Percentiles rank a stretch among this genome's conserved stretches.
These are phyloP conservation scores for Calonectria pteridis DNA, from an alignment of 2,329 filamentous ascomycete species.

Conservation along the genomic window DNA sequence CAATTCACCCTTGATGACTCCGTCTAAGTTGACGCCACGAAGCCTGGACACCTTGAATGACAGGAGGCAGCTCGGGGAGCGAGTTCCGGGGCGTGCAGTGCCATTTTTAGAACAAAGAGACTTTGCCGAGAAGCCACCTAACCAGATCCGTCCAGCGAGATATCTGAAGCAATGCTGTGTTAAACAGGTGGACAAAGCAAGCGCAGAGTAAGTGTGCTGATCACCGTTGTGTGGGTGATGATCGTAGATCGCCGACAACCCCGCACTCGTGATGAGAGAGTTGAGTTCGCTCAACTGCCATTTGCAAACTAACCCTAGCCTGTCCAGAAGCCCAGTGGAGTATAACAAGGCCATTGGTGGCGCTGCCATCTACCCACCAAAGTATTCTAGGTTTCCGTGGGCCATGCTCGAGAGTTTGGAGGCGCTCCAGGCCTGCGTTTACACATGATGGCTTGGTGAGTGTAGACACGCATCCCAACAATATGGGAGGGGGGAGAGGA, in stretches of 20 bases:
- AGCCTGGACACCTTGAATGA: not conserved
- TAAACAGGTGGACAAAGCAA: not conserved
- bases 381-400: not conserved
- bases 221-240: not conserved
- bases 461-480: not conserved
- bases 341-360: not conserved
- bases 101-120: slow-evolving; percentile 5
- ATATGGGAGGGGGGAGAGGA: not conserved
- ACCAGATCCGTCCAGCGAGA: not conserved
- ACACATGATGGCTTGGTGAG: not conserved
- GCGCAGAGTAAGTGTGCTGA: not conserved
- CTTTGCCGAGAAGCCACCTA: not conserved
- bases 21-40: not conserved
- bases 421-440: not conserved
- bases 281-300: slow-evolving; percentile 4
- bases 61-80: not conserved
- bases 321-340: not conserved
- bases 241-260: slow-evolving; percentile 7
- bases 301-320: not conserved
- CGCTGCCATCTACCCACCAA: not conserved
- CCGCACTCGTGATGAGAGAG: slow-evolving; percentile 2
- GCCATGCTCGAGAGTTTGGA: not conserved
- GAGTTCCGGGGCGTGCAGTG: not conserved
- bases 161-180: not conserved
- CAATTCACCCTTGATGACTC: not conserved